phyloP scores from a whole-genome alignment of 345 rosid genomes.

The Salix dunnii region DNA sequence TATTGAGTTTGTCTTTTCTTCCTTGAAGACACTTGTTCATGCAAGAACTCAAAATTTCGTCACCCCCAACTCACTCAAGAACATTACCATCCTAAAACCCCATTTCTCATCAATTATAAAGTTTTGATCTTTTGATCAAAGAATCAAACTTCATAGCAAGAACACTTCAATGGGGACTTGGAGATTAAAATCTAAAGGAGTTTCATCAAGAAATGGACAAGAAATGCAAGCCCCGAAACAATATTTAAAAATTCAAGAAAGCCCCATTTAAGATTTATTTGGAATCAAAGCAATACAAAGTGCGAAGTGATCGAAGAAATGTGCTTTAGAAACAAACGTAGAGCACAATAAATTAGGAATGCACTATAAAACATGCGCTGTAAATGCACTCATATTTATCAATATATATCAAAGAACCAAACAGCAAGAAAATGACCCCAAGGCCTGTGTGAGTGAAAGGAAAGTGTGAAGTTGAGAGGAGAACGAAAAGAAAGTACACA shows the following conservation, averaged over 20 bases:
- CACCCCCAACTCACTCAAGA: neutral
- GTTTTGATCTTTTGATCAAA: slow-evolving; percentile 14
- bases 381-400: slow-evolving; percentile 10
- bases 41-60: slow-evolving; percentile 18
- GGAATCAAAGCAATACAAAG: slow-evolving; percentile 17
- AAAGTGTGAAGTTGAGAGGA: neutral
- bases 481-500: slow-evolving; percentile 10
- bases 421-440: slow-evolving; percentile 35
- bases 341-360: slow-evolving; percentile 9
- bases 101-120: neutral
- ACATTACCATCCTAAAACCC: neutral
- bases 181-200: slow-evolving; percentile 1
- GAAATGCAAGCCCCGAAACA: slow-evolving; percentile 27
- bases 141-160: slow-evolving; percentile 7
- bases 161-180: neutral
- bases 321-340: slow-evolving; percentile 15
- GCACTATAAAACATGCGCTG: slow-evolving; percentile 36
- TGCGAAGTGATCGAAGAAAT: slow-evolving; percentile 9
- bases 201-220: neutral
- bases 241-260: slow-evolving; percentile 15
- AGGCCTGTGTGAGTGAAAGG: slow-evolving; percentile 8
- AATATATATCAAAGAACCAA: slow-evolving; percentile 24
- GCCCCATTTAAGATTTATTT: slow-evolving; percentile 28
- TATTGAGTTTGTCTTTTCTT: neutral
- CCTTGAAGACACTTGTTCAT: slow-evolving; percentile 4